Evolutionary conservation across 2,329 filamentous ascomycete species (phyloP).

Genomic region (Biscogniauxia marginata): DNA sequence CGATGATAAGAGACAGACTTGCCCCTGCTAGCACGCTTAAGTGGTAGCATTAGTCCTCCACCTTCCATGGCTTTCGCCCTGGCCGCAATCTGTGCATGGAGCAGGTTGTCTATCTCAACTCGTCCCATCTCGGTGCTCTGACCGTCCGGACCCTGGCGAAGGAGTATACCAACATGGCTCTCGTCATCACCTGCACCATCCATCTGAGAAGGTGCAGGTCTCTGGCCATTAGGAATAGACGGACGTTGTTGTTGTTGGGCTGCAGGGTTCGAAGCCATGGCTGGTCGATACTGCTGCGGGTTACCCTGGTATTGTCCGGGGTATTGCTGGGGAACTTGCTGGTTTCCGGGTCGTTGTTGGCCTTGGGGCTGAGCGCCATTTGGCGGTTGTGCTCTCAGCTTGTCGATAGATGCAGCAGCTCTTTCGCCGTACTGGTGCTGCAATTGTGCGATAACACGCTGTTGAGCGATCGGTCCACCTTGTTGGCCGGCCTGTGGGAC

Average conservation of each 20-base stretch:
- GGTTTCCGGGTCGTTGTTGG: slow-evolving; percentile 26
- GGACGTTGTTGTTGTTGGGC: slow-evolving; percentile 34
- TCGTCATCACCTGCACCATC: slow-evolving; percentile 70
- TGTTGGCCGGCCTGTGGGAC: slow-evolving; percentile 37
- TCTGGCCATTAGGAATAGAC: slow-evolving; percentile 41
- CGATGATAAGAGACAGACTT: slow-evolving; percentile 30
- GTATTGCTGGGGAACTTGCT: slow-evolving; percentile 23
- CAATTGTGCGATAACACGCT: slow-evolving; percentile 56
- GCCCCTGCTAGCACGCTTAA: slow-evolving; percentile 53
- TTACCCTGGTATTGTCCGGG: slow-evolving; percentile 26
- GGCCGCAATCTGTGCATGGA: slow-evolving; percentile 66
- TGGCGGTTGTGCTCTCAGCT: slow-evolving; percentile 44
- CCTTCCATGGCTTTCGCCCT: slow-evolving; percentile 69
- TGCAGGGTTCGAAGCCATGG: slow-evolving; percentile 13
- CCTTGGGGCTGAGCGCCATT: slow-evolving; percentile 25
- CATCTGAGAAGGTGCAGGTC: slow-evolving; percentile 57
- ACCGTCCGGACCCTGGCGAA: slow-evolving; percentile 54
- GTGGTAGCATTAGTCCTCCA: slow-evolving; percentile 72
- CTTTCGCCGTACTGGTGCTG: slow-evolving; percentile 60
- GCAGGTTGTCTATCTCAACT: slow-evolving; percentile 65
- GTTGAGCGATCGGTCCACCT: slow-evolving; percentile 43
- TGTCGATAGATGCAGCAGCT: slow-evolving; percentile 65
- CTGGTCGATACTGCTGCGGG: slow-evolving; percentile 32
- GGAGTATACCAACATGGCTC: slow-evolving; percentile 57
- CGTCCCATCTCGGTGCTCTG: slow-evolving; percentile 56